phyloP scores from a whole-genome alignment of 805 yeast species.

The Pichia californica region DNA sequence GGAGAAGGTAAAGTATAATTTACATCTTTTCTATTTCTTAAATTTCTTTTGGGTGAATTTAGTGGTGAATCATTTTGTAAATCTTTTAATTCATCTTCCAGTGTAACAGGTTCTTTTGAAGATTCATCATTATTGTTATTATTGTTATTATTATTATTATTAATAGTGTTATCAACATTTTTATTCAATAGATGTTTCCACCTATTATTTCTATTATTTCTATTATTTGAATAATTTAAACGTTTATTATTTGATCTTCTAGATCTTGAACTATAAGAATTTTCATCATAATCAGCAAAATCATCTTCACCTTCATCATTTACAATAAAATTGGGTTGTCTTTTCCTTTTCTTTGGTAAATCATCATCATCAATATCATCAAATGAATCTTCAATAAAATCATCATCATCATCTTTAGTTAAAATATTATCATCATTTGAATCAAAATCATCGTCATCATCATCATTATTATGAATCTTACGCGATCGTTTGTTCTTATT shows the following conservation, averaged over 20 bases:
- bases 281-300: constrained; percentile 7
- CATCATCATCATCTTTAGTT: constrained; percentile 9
- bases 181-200: constrained; percentile 10
- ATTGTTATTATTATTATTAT: constrained; percentile 12
- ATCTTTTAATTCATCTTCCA: constrained; percentile 63
- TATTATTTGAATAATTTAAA: too few relatives aligned
- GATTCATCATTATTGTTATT: constrained; percentile 11
- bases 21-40: constrained; percentile 64
- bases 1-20: constrained; percentile 86
- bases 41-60: constrained; percentile 42
- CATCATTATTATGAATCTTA: constrained; percentile 2
- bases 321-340: constrained; percentile 13
- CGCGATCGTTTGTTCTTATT: background rate
- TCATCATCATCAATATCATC: constrained; percentile 4
- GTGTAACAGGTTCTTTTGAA: too few relatives aligned
- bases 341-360: constrained; percentile 4
- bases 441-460: constrained; percentile 9
- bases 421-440: constrained; percentile 5
- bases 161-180: constrained; percentile 13
- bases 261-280: background rate
- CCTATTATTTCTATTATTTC: background rate
- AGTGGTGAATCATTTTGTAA: constrained; percentile 50
- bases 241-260: constrained; percentile 1
- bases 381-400: constrained; percentile 5
- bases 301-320: constrained; percentile 17